Percentiles rank a stretch among this genome's conserved stretches.
These are phyloP conservation scores for Halophytophthora polymorphica DNA, from an alignment of 352 stramenopile genomes.

Conservation along the genomic window DNA sequence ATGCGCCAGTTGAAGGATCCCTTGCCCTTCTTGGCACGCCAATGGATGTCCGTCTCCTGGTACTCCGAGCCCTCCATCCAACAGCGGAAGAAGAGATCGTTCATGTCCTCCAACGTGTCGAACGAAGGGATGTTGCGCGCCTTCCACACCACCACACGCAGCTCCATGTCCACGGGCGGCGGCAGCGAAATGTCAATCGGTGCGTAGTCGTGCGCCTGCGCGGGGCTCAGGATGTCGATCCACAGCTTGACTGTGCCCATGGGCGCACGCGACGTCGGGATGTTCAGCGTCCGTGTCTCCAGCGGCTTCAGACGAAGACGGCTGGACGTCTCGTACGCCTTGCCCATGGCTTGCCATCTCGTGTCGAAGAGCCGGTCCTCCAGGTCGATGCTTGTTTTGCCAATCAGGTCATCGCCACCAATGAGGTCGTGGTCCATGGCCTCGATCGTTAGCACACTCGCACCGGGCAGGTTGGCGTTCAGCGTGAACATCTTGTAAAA, in stretches of 20 bases:
- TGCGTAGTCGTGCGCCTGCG: slow-evolving; percentile 74
- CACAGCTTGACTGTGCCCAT: slow-evolving; percentile 88
- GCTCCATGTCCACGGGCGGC: slow-evolving; percentile 82
- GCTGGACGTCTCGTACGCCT: slow-evolving; percentile 78
- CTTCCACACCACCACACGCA: slow-evolving; percentile 93
- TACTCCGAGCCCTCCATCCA: slow-evolving; percentile 84
- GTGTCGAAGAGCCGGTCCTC: slow-evolving; percentile 92
- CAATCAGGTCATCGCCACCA: slow-evolving; percentile 90
- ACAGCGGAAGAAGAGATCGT: slow-evolving; percentile 90
- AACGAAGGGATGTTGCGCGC: slow-evolving; percentile 86
- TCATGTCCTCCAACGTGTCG: slow-evolving; percentile 88
- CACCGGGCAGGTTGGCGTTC: slow-evolving; percentile 81
- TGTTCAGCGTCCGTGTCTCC: slow-evolving; percentile 82
- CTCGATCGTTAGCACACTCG: slow-evolving; percentile 84
- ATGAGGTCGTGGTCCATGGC: slow-evolving; percentile 91
- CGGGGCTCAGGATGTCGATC: slow-evolving; percentile 88
- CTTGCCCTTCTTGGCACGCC: slow-evolving; percentile 92
- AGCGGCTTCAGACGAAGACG: slow-evolving; percentile 69
- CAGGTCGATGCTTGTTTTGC: slow-evolving; percentile 90
- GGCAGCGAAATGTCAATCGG: slow-evolving; percentile 84
- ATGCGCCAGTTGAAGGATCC: slow-evolving; percentile 94
- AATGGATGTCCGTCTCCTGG: slow-evolving; percentile 93
- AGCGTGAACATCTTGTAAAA: slow-evolving; percentile 92
- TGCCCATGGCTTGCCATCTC: slow-evolving; percentile 84
- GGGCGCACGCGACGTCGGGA: slow-evolving; percentile 75